These are phyloP conservation scores for Phytophthora megakarya DNA, from an alignment of 352 stramenopile genomes.

Conservation along the genomic window DNA sequence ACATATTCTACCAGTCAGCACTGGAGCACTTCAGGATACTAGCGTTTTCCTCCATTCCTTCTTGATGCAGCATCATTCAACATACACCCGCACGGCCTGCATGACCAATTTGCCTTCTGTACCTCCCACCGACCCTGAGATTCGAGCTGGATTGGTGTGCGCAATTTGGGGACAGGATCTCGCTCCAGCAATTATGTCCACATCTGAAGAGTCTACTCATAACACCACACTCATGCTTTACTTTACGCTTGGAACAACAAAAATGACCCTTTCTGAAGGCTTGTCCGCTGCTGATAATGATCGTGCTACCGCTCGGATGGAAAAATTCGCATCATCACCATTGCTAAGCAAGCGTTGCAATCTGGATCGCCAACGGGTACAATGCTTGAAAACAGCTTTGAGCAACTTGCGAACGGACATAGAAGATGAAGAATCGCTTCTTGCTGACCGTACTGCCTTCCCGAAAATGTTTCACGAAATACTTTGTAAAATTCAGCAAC, in stretches of 20 bases:
- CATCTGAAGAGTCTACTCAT: background rate
- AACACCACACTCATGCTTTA: conserved; percentile 44
- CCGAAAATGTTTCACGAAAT: conserved; percentile 30
- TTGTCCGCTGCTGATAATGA: conserved; percentile 21
- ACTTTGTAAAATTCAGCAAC: conserved; percentile 42
- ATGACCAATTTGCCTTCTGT: conserved; percentile 50
- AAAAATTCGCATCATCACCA: conserved; percentile 54
- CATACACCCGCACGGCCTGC: conserved; percentile 60
- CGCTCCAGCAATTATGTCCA: conserved; percentile 45
- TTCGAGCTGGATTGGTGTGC: conserved; percentile 61
- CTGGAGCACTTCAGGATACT: conserved; percentile 39
- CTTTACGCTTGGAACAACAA: conserved; percentile 67
- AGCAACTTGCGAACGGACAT: conserved; percentile 60
- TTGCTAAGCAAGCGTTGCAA: conserved; percentile 56
- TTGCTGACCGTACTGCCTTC: conserved; percentile 50
- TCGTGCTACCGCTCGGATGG: conserved; percentile 36
- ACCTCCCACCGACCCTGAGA: conserved; percentile 56
- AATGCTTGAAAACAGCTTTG: conserved; percentile 37
- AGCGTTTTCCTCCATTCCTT: conserved; percentile 57
- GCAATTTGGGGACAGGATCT: conserved; percentile 63
- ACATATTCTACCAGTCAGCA: conserved; percentile 44
- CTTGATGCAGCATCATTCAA: conserved; percentile 60
- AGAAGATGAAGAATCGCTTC: conserved; percentile 68
- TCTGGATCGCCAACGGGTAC: conserved; percentile 38
- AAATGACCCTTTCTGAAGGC: conserved; percentile 33